A percentile compares a stretch with the other conserved stretches of the same genome.
These are phyloP conservation scores for Aspergillus homomorphus DNA, from an alignment of 495 filamentous ascomycete species.

Conservation along the genomic window DNA sequence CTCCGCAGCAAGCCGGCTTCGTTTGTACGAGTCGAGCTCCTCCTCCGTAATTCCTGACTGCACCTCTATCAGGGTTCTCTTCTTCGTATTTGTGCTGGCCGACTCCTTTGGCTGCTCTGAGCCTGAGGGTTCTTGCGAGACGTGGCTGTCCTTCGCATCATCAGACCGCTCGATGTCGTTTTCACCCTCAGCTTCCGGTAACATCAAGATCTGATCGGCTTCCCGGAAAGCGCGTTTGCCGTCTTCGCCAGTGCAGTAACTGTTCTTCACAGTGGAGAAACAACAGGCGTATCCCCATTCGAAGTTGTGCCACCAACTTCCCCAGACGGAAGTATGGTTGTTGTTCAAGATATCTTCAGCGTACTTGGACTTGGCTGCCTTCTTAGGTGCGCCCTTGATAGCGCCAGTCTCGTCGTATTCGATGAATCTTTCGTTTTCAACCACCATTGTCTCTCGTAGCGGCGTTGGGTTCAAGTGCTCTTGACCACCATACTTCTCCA, in stretches of 20 bases:
- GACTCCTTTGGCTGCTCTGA: constrained; percentile 28
- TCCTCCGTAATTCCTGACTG: constrained; percentile 69
- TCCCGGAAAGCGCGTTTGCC: constrained; percentile 72
- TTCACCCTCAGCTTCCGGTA: constrained; percentile 29
- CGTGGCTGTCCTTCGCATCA: constrained; percentile 19
- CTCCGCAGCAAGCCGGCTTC: constrained; percentile 62
- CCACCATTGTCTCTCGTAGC: constrained; percentile 62
- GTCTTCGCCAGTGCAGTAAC: constrained; percentile 91
- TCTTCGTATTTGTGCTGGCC: constrained; percentile 45
- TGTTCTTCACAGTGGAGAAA: constrained; percentile 89
- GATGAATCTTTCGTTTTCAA: constrained; percentile 82
- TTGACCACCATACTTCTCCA: constrained; percentile 82
- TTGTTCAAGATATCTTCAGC: constrained; percentile 81
- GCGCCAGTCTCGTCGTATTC: constrained; percentile 90
- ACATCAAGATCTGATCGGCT: constrained; percentile 54
- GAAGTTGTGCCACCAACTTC: constrained; percentile 95
- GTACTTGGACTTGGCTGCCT: constrained; percentile 80
- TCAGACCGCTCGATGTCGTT: constrained; percentile 19
- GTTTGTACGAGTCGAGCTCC: constrained; percentile 78
- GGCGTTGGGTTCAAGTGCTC: constrained; percentile 61
- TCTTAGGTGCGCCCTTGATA: constrained; percentile 83
- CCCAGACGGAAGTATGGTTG: constrained; percentile 93
- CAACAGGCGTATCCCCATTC: constrained; percentile 98
- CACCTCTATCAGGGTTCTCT: constrained; percentile 72
- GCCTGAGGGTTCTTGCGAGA: constrained; percentile 28